Conservation (phyloP, 306 rosid genomes). For the Cicer chorassanicum region DNA sequence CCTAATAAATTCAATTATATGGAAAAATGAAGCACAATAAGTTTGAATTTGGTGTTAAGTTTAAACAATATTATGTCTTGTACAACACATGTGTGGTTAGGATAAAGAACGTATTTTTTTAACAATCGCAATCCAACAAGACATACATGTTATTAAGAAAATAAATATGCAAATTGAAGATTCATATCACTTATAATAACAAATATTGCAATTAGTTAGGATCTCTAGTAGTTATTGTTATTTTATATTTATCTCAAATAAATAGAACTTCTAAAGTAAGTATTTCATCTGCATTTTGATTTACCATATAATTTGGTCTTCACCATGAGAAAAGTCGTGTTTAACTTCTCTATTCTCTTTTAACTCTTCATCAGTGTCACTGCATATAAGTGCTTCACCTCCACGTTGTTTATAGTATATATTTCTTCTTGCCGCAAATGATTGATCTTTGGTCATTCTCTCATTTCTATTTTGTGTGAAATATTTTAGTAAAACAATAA, state of each 20-base stretch:
- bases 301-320: slow-evolving; percentile 75
- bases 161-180: slow-evolving; percentile 8
- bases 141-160: slow-evolving; percentile 8
- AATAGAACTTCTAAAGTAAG: slow-evolving; percentile 20
- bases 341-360: slow-evolving; percentile 56
- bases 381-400: slow-evolving; percentile 70
- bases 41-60: background rate
- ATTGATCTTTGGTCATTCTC: slow-evolving; percentile 84
- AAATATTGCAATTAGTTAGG: slow-evolving; percentile 15
- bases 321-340: slow-evolving; percentile 67
- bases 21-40: background rate
- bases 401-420: slow-evolving; percentile 68
- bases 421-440: slow-evolving; percentile 75
- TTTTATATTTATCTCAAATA: slow-evolving; percentile 22
- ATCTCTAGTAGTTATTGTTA: background rate
- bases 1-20: slow-evolving; percentile 55
- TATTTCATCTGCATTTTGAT: slow-evolving; percentile 43
- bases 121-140: background rate
- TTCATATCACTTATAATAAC: slow-evolving; percentile 5
- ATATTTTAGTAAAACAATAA: slow-evolving; percentile 50
- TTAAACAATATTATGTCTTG: too few species aligned
- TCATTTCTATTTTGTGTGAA: slow-evolving; percentile 65
- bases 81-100: background rate
- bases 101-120: too few species aligned
- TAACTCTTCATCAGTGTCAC: slow-evolving; percentile 78